Conservation (phyloP, 441 rosid species). For the Adansonia rubrostipa region DNA sequence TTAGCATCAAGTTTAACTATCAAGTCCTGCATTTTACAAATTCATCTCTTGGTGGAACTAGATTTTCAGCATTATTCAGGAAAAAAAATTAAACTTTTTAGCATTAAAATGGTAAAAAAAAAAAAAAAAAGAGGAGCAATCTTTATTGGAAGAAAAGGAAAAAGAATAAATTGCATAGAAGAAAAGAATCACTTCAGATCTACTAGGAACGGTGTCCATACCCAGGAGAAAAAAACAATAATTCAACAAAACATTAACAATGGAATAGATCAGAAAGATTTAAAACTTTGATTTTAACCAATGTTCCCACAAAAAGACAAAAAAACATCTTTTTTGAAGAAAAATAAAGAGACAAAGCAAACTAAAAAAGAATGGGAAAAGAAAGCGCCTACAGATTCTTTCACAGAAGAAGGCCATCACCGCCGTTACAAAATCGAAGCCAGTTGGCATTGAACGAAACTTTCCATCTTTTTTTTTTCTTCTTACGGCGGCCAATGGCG, state of each 20-base stretch:
- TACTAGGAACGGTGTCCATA: slow-evolving; percentile 18
- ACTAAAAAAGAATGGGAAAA: background rate
- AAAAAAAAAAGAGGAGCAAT: background rate
- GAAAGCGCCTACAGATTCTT: slow-evolving; percentile 41
- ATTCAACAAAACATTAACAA: background rate
- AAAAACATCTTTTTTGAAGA: background rate
- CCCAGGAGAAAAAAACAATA: background rate
- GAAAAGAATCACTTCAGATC: slow-evolving; percentile 40
- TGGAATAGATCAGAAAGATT: slow-evolving; percentile 28
- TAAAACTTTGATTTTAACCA: background rate
- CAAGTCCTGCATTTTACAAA: slow-evolving; percentile 20
- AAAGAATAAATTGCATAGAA: slow-evolving; percentile 4
- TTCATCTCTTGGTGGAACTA: slow-evolving; percentile 15
- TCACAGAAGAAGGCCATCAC: slow-evolving; percentile 25
- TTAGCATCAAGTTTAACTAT: background rate
- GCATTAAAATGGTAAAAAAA: background rate
- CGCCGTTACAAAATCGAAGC: background rate
- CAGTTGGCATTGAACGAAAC: background rate
- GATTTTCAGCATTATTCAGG: slow-evolving; percentile 24
- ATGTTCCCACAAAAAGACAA: background rate
- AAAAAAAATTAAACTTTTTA: background rate
- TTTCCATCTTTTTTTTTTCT: background rate
- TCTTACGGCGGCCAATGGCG: background rate
- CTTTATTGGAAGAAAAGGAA: background rate
- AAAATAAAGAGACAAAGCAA: background rate